These are phyloP conservation scores for Litsea cubeba DNA, from an alignment of 164 flowering plant species.

Conservation along the genomic window DNA sequence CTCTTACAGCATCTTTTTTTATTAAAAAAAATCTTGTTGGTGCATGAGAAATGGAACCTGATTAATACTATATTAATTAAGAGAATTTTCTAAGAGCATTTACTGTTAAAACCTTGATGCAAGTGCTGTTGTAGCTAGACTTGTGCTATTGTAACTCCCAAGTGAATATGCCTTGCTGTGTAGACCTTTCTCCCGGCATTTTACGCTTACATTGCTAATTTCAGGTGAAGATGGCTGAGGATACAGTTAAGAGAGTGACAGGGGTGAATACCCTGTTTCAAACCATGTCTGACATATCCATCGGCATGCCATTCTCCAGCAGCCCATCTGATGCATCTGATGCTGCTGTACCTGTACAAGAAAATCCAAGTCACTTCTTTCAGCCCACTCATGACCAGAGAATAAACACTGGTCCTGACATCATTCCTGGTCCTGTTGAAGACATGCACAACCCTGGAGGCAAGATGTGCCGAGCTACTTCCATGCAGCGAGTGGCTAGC, in stretches of 20 bases:
- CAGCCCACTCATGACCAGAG: slow-evolving; percentile 33
- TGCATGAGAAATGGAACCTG: too few relatives aligned
- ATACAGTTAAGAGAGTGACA: slow-evolving; percentile 73
- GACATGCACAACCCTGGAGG: slow-evolving; percentile 30
- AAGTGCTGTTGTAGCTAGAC: too few relatives aligned
- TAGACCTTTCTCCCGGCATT: background rate
- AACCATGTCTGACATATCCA: slow-evolving; percentile 51
- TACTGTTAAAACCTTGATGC: too few relatives aligned
- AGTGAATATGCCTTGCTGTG: too few relatives aligned
- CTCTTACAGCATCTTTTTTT: too few relatives aligned
- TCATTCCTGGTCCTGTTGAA: slow-evolving; percentile 31
- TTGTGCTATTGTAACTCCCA: too few relatives aligned
- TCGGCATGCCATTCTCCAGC: slow-evolving; percentile 42
- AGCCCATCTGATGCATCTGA: slow-evolving; percentile 68
- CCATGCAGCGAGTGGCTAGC: slow-evolving; percentile 89
- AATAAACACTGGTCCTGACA: slow-evolving; percentile 35
- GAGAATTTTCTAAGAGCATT: too few relatives aligned
- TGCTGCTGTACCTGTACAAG: slow-evolving; percentile 68
- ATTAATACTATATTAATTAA: too few relatives aligned
- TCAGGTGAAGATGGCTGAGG: slow-evolving; percentile 97
- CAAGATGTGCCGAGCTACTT: slow-evolving; percentile 57
- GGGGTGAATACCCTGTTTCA: slow-evolving; percentile 71
- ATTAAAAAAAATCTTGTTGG: too few relatives aligned
- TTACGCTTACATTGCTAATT: background rate
- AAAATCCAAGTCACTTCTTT: slow-evolving; percentile 42